Conservation (phyloP, 306 rosid genomes). For the Acacia crassicarpa region DNA sequence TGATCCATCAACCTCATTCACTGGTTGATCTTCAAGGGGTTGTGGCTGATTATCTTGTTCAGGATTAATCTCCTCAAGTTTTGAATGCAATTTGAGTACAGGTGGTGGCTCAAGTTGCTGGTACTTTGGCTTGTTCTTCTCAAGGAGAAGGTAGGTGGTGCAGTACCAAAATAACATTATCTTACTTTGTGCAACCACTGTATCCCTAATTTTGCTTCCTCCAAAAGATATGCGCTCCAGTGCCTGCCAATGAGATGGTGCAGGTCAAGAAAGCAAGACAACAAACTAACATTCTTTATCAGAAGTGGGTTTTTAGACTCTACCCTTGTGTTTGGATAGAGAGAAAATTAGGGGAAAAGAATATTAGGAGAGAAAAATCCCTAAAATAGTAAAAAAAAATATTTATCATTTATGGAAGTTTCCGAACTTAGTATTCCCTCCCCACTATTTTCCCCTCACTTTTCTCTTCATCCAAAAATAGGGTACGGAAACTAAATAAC, state of each 20-base stretch:
- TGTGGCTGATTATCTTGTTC: constrained; percentile 43
- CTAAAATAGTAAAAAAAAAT: too few species aligned
- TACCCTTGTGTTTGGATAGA: too few species aligned
- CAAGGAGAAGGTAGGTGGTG: constrained; percentile 82
- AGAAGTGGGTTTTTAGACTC: too few species aligned
- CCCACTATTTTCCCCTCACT: too few species aligned
- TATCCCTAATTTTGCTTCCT: constrained; percentile 62
- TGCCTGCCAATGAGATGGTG: constrained; percentile 50
- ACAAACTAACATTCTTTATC: too few species aligned
- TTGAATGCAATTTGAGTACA: not conserved
- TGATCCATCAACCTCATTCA: constrained; percentile 40
- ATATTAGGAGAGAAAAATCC: too few species aligned
- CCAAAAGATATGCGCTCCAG: constrained; percentile 83
- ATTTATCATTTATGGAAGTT: too few species aligned
- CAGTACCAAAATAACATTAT: constrained; percentile 85
- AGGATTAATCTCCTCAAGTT: constrained; percentile 35
- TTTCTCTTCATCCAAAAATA: too few species aligned
- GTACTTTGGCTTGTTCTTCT: constrained; percentile 84
- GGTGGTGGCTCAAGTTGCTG: constrained; percentile 64
- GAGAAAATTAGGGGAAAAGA: too few species aligned
- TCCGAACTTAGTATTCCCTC: too few species aligned
- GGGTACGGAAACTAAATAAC: too few species aligned
- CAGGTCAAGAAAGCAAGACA: too few species aligned
- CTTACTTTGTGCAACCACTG: constrained; percentile 81
- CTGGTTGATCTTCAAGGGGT: constrained; percentile 36